These are phyloP conservation scores for Kregervanrija fluxuum DNA, from an alignment of 805 yeast genomes.

Conservation along the genomic window DNA sequence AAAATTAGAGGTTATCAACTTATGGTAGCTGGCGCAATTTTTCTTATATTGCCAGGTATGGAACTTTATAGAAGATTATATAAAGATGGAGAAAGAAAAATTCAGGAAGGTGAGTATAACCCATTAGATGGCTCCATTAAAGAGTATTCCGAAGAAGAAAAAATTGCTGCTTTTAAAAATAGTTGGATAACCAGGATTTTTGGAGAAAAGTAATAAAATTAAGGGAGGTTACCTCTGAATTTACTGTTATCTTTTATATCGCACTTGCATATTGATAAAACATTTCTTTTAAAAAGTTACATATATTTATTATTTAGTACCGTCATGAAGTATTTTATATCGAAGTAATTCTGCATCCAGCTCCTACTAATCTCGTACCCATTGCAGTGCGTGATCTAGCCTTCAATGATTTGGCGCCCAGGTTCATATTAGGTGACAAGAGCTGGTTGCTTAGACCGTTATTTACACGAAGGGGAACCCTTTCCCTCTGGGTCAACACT, in stretches of 20 bases:
- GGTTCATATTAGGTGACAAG: not conserved
- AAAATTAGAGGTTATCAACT: conserved; percentile 23
- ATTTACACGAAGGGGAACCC: not conserved
- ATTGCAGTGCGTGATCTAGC: conserved; percentile 5
- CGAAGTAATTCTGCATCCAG: conserved; percentile 4
- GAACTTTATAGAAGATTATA: conserved; percentile 29
- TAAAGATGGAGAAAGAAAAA: conserved; percentile 34
- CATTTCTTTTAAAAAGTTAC: not conserved
- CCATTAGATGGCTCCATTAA: conserved; percentile 38
- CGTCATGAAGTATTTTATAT: conserved; percentile 1
- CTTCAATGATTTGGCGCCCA: not conserved
- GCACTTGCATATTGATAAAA: not conserved
- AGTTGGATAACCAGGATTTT: conserved; percentile 35
- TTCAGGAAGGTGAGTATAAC: conserved; percentile 38
- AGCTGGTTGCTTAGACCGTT: too few species aligned
- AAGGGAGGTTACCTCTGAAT: not conserved
- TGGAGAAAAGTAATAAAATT: conserved; percentile 34
- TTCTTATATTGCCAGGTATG: conserved; percentile 23
- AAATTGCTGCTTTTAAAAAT: conserved; percentile 27
- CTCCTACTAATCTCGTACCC: not conserved
- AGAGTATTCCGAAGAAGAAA: conserved; percentile 37
- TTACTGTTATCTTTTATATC: not conserved
- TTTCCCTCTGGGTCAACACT: conserved; percentile 4
- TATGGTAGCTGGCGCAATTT: conserved; percentile 25
- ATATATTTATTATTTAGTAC: not conserved